These are phyloP conservation scores for Incumbomyces lentus DNA, from an alignment of 2,329 filamentous ascomycete genomes.

Conservation along the genomic window DNA sequence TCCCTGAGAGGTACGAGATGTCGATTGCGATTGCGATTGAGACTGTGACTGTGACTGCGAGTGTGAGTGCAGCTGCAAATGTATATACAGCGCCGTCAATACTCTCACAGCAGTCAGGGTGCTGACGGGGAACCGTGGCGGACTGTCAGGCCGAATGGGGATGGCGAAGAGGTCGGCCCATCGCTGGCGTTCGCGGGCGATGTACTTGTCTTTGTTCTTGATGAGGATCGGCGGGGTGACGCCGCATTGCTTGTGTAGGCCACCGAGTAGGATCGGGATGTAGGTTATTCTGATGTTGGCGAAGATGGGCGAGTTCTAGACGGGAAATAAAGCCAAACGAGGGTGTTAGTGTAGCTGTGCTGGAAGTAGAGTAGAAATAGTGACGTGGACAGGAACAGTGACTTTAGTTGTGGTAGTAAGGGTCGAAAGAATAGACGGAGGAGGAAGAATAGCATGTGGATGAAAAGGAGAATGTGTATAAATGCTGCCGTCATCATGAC, in stretches of 20 bases:
- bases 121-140: conserved; percentile 43
- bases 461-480: no score
- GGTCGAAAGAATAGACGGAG: no score
- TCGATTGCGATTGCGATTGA: no score
- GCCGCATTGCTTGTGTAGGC: conserved; percentile 46
- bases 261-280: conserved; percentile 50
- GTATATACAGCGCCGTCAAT: no score
- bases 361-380: no score
- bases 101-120: conserved; percentile 44
- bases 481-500: no score
- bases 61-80: no score
- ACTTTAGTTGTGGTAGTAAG: no score
- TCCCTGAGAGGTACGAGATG: conserved; percentile 35
- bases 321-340: no score
- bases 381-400: not conserved
- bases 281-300: conserved; percentile 45
- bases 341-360: no score
- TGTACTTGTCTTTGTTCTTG: conserved; percentile 52
- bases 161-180: conserved; percentile 46
- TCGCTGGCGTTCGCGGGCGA: conserved; percentile 42
- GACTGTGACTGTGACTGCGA: no score
- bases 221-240: conserved; percentile 46
- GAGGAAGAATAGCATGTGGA: no score
- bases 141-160: conserved; percentile 37
- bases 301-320: conserved; percentile 44